A percentile compares a stretch with the other conserved stretches of the same genome.
Conservation (phyloP, 345 rosid species). For the Psidium friedrichsthalianum region DNA sequence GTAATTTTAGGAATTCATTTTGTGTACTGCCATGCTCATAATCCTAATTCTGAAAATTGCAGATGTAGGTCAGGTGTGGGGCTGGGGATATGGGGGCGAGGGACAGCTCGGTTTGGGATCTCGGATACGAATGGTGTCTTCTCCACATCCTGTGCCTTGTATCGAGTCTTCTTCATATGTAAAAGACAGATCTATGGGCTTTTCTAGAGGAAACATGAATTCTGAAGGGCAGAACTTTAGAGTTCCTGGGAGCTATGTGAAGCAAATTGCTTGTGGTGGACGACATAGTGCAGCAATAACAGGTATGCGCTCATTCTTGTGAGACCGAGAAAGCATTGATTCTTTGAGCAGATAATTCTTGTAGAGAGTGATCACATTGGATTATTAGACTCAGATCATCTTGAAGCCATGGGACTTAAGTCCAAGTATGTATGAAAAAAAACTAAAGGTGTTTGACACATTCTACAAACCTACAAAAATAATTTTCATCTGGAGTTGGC, state of each 20-base stretch:
- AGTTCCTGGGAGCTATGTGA: conserved; percentile 81
- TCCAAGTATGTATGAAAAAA: not conserved
- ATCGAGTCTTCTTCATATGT: conserved; percentile 51
- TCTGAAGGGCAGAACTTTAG: conserved; percentile 47
- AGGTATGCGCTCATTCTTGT: conserved; percentile 22
- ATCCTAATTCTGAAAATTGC: conserved; percentile 38
- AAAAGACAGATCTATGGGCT: conserved; percentile 32
- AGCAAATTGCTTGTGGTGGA: conserved; percentile 90
- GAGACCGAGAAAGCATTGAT: not conserved
- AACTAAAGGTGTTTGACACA: not conserved
- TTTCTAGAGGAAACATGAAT: conserved; percentile 40
- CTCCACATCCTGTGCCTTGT: conserved; percentile 87
- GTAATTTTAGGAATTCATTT: not conserved
- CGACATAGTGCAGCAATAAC: conserved; percentile 92
- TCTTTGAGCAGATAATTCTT: not conserved
- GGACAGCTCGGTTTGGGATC: conserved; percentile 99
- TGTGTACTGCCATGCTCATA: conserved; percentile 9
- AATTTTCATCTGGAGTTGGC: not conserved
- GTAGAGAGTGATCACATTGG: not conserved
- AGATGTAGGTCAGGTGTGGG: conserved; percentile 99
- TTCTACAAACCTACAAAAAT: not conserved
- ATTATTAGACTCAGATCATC: not conserved
- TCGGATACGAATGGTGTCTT: conserved; percentile 82
- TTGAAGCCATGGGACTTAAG: not conserved
- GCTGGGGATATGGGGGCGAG: conserved; percentile 99